A percentile compares a stretch with the other conserved stretches of the same genome.
phyloP scores from a whole-genome alignment of 2,329 filamentous ascomycete species.

The Zymoseptoria tritici region DNA sequence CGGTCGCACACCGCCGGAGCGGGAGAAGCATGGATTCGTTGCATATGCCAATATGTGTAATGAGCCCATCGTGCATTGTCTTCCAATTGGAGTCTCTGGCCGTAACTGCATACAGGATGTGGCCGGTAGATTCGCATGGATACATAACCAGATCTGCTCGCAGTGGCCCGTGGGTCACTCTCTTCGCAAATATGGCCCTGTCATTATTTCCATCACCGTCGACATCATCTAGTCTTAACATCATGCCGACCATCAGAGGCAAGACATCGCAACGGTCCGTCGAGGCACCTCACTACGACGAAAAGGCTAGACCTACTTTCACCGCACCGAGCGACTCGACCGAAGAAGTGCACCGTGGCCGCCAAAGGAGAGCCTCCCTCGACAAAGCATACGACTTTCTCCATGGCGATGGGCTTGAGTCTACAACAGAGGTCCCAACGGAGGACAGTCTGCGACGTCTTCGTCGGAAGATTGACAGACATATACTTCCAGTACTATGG shows the following conservation, averaged over 20 bases:
- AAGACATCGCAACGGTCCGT: neutral
- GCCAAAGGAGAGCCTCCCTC: slow-evolving; percentile 2
- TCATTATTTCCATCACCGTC: neutral
- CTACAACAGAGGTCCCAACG: neutral
- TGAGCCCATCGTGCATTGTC: neutral
- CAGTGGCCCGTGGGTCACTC: neutral
- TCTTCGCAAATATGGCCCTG: neutral
- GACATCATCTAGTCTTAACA: neutral
- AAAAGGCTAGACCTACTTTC: neutral
- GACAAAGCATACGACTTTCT: slow-evolving; percentile 4
- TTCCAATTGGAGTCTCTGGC: neutral
- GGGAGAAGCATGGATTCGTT: neutral
- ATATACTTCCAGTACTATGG: slow-evolving; percentile 12
- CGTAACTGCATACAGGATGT: neutral
- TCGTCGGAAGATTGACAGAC: slow-evolving; percentile 13
- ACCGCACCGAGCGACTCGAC: neutral
- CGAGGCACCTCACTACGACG: neutral
- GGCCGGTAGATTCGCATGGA: neutral
- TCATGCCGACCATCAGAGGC: neutral
- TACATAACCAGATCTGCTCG: neutral
- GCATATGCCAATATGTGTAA: neutral
- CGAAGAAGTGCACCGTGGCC: neutral
- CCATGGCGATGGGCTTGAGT: neutral
- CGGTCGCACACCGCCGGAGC: neutral
- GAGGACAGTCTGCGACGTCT: slow-evolving; percentile 1